Percentiles rank a stretch among this genome's conserved stretches.
These are phyloP conservation scores for Dichotomocladium elegans DNA, from an alignment of 371 early-diverging fungal genomes.

Conservation along the genomic window DNA sequence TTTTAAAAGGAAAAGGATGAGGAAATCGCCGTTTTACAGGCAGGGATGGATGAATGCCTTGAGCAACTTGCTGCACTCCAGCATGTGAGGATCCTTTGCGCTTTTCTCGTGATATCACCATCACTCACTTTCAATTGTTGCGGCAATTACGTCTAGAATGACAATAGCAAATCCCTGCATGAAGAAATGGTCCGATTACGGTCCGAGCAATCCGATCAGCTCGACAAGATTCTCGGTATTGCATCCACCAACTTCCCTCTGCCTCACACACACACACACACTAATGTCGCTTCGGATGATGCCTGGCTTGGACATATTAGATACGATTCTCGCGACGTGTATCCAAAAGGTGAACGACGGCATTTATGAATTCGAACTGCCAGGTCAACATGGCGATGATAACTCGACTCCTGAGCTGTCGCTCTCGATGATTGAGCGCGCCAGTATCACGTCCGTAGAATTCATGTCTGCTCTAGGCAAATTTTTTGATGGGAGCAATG, in stretches of 20 bases:
- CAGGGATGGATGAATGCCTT: constrained; percentile 94
- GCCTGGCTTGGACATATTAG: too few relatives aligned
- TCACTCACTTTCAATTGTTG: too few relatives aligned
- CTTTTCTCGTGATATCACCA: not conserved
- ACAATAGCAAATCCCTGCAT: constrained; percentile 59
- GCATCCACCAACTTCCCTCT: not conserved
- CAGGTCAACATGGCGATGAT: constrained; percentile 79
- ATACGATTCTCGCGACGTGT: constrained; percentile 86
- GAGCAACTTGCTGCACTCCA: constrained; percentile 78
- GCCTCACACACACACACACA: too few relatives aligned
- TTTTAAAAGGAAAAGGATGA: constrained; percentile 78
- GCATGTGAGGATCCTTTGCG: constrained; percentile 39
- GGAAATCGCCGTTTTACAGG: constrained; percentile 85
- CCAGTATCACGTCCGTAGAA: constrained; percentile 72
- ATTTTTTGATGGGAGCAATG: constrained; percentile 73
- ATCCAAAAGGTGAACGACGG: constrained; percentile 84
- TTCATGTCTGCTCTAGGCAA: constrained; percentile 73
- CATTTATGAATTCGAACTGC: constrained; percentile 79
- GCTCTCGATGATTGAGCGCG: constrained; percentile 86
- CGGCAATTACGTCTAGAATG: constrained; percentile 14
- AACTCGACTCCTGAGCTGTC: constrained; percentile 91
- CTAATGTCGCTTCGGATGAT: too few relatives aligned
- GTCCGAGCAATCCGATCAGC: constrained; percentile 64
- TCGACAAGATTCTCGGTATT: constrained; percentile 79
- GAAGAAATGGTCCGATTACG: constrained; percentile 62